Evolutionary conservation across 2,329 filamentous ascomycete genomes (phyloP), one percentile per base, ranked within the genome.

Genomic region (Lasiodiplodia citricola): DNA sequence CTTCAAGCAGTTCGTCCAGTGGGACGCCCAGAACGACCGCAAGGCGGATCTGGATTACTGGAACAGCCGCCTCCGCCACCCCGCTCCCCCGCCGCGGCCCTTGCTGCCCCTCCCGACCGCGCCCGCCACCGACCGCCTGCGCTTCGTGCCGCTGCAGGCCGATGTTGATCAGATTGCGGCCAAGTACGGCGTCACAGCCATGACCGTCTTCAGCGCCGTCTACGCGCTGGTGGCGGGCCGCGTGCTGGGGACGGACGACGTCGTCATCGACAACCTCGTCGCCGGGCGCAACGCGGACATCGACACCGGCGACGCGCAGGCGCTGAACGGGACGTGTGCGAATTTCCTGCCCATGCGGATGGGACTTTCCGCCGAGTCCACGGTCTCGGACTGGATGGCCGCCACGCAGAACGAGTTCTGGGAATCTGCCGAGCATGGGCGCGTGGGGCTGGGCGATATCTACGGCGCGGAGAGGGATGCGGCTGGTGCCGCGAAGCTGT

Each of bases 301-400:
- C 13, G 44, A 14, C 21, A 74, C 75, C 38, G 69, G 80, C 44
- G 72, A 80, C 62, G 78, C 80, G 5, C 79, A 82, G 67, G 67
- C 67, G 38, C 78, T 81, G 71, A 79, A 79, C 70, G 80, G 80
- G 21, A 79, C 74, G 0, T 74, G 74, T 47, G 79, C 80, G 31
- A 80, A 81, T 71, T 81, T 82, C 68, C 72, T 80, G 8, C 78
- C 79, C 1, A 70, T 80, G 58, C 74, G 76, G 16, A 70, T 70
- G 2, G 35, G 44, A 2, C 57, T 78, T 57, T 68, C 16, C 1
- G 13, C 21, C n/a, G 8, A n/a, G 47, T 13, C 11, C 41, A 44
- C 41, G 5, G 13, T 76, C 10, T 21, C 38, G 0, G 68, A 69
- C 7, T 71, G 31, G 31, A 7, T 35, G 31, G 31, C 75, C 62